Evolutionary conservation across 2,329 filamentous ascomycete genomes (phyloP).

Genomic region (Cladosporium oxysporum): DNA sequence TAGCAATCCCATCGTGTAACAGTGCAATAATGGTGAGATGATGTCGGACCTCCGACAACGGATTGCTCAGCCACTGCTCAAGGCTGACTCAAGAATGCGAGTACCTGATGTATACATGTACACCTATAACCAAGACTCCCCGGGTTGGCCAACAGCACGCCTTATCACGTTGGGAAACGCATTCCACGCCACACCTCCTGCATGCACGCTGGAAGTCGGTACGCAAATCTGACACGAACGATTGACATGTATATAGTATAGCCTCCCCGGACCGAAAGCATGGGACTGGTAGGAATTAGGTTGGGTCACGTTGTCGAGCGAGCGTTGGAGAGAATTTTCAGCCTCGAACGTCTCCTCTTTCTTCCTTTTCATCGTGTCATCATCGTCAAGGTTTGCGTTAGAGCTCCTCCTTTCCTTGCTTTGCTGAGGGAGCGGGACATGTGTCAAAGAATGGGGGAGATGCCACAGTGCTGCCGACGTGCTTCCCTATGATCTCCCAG

Average conservation of each 20-base stretch:
- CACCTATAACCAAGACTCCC: not conserved
- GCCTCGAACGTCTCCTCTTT: not conserved
- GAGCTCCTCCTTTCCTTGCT: not conserved
- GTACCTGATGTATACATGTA: slow-evolving; percentile 11
- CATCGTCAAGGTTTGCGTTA: not conserved
- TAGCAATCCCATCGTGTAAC: not conserved
- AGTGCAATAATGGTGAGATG: not conserved
- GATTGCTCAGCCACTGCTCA: not conserved
- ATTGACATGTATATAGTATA: not conserved
- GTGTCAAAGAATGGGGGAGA: not conserved
- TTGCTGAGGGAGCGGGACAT: not conserved
- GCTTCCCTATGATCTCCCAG: slow-evolving; percentile 10
- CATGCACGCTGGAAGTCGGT: not conserved
- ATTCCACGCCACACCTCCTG: slow-evolving; percentile 13
- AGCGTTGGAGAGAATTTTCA: slow-evolving; percentile 1
- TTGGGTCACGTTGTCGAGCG: not conserved
- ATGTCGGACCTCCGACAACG: not conserved
- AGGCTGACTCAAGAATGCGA: not conserved
- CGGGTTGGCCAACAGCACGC: not conserved
- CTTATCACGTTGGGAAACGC: slow-evolving; percentile 11
- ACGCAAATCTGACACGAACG: slow-evolving; percentile 3
- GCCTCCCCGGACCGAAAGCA: slow-evolving; percentile 2
- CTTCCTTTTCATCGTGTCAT: not conserved
- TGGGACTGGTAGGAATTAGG: not conserved
- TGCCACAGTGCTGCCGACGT: slow-evolving; percentile 10